phyloP scores from a whole-genome alignment of 257 asterid genomes.

The Capsicum pubescens region DNA sequence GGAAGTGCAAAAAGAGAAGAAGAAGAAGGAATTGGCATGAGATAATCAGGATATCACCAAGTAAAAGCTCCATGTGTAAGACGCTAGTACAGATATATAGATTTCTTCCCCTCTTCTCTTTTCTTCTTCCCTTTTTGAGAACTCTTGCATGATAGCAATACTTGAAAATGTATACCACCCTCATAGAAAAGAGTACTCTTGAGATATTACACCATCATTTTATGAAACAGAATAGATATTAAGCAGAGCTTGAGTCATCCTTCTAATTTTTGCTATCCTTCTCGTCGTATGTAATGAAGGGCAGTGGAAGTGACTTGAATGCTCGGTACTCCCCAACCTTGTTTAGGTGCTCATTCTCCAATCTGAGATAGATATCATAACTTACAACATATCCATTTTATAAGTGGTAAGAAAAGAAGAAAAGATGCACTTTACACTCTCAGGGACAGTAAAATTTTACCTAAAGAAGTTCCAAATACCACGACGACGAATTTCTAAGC shows the following conservation, averaged over 20 bases:
- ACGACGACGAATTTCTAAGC: constrained; percentile 69
- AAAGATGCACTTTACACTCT: background rate
- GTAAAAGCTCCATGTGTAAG: background rate
- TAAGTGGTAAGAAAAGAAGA: background rate
- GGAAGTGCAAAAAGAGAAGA: background rate
- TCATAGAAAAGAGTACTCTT: background rate
- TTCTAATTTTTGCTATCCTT: constrained; percentile 44
- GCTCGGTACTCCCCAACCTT: constrained; percentile 75
- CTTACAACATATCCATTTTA: background rate
- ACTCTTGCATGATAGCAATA: background rate
- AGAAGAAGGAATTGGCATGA: background rate
- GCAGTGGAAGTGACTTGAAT: constrained; percentile 71
- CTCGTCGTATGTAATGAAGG: constrained; percentile 51
- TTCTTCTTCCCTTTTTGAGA: background rate
- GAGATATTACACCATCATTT: background rate
- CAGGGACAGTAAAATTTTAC: constrained; percentile 29
- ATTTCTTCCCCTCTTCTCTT: background rate
- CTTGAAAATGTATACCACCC: constrained; percentile 1
- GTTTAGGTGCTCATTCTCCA: constrained; percentile 80
- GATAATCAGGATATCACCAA: background rate
- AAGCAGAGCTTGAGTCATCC: background rate
- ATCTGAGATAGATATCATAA: constrained; percentile 39
- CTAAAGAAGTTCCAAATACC: constrained; percentile 77
- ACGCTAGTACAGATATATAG: background rate
- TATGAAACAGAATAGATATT: background rate